Evolutionary conservation across 495 filamentous ascomycete species (phyloP).

Genomic region (Penicillium cinerascens): DNA sequence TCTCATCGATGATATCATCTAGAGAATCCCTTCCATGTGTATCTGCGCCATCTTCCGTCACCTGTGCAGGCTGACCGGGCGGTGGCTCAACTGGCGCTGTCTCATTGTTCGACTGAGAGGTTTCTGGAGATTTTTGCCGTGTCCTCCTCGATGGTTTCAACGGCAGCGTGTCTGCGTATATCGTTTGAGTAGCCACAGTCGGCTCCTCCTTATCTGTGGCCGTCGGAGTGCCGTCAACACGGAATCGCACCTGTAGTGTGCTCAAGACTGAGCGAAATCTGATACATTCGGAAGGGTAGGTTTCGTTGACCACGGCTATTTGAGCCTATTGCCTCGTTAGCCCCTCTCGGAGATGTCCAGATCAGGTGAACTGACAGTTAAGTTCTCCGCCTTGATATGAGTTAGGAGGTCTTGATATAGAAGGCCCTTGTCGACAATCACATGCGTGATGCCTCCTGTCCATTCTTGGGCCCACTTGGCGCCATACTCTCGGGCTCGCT

Average conservation of each 20-base stretch:
- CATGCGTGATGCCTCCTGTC: constrained; percentile 58
- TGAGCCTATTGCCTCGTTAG: constrained; percentile 40
- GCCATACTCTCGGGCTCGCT: constrained; percentile 72
- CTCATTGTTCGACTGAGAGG: constrained; percentile 9
- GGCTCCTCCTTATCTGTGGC: constrained; percentile 4
- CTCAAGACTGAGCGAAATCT: constrained; percentile 55
- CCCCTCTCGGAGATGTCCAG: constrained; percentile 10
- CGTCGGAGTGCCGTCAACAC: constrained; percentile 42
- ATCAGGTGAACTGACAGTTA: constrained; percentile 43
- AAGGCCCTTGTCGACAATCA: constrained; percentile 73
- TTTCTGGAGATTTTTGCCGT: constrained; percentile 12
- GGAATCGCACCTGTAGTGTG: constrained; percentile 56
- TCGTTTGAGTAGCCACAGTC: background rate
- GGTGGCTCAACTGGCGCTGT: background rate
- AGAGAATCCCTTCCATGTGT: constrained; percentile 44
- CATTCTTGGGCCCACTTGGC: constrained; percentile 60
- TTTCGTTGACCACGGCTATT: constrained; percentile 66
- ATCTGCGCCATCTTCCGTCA: background rate
- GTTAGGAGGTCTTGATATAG: constrained; percentile 62
- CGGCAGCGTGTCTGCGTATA: constrained; percentile 14
- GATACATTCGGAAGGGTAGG: constrained; percentile 78
- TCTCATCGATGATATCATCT: constrained; percentile 56
- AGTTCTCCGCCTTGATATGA: constrained; percentile 47
- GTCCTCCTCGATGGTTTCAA: constrained; percentile 29
- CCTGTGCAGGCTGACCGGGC: background rate